Base-by-base conservation (phyloP, 352 stramenopile genomes). In the Phytophthora constricta region DNA sequence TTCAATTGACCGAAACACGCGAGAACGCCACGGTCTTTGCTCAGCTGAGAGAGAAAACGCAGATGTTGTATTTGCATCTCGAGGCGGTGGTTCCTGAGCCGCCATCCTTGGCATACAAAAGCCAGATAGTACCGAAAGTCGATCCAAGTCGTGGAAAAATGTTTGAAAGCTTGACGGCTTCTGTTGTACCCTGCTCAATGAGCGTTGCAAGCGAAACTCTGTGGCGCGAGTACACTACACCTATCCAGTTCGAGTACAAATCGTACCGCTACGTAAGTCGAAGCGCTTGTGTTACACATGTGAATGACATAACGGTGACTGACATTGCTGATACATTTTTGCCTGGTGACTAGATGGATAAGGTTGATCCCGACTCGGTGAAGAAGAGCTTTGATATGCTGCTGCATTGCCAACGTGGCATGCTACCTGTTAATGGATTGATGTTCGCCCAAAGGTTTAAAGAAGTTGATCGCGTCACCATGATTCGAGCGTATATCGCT, bases 331-430 rank as follows among this genome's bases (percentile, higher is more conserved):
- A 13, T 37, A 37, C 31, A 5, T 37, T 37, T 37, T 13, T 37
- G n/a, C n/a, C n/a, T n/a, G n/a, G 5, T 37, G 31, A 5, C 11
- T 37, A 37, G 31, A 37, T 37, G 37, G 4, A 45, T 5, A 5
- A 4, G 16, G 10, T 19, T 45, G 37, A 19, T 5, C 37, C 37
- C 37, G 17, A 45, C 37, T 45, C 37, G 37, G 37, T 45, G 5
- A 67, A 53, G 19, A 67, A 67, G 42, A 67, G 45, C n/a, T 67
- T 67, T n/a, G 59, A 62, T n/a, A 7, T 67, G 28, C 14, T 61
- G 22, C n/a, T 67, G 23, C n/a, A 51, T 26, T 63, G 33, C 22
- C 39, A 58, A 17, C 39, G 16, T 3, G 45, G 34, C 11, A 5
- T 31, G 16, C 50, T 58, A 8, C 33, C 31, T 4, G 62, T 68